A percentile compares a stretch with the other conserved stretches of the same genome.
phyloP scores from a whole-genome alignment of 2,329 filamentous ascomycete species.

The Arthrobotrys musiformis region DNA sequence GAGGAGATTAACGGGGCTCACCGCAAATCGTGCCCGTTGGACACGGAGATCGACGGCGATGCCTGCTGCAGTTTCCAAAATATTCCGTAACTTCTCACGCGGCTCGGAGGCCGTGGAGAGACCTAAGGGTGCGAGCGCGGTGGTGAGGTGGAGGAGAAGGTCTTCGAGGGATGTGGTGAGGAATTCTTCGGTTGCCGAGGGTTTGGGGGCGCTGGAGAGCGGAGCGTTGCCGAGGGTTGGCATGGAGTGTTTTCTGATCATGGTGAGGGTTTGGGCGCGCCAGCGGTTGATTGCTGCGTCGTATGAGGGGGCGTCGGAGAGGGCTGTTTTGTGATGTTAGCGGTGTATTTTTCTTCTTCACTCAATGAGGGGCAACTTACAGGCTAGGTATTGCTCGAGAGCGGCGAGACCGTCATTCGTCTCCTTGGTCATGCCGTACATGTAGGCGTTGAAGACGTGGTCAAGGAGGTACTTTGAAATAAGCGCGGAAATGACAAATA shows the following conservation, averaged over 20 bases:
- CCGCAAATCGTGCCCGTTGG: constrained; percentile 42
- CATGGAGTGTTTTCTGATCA: constrained; percentile 54
- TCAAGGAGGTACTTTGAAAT: constrained; percentile 40
- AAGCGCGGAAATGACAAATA: constrained; percentile 33
- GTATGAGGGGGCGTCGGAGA: constrained; percentile 44
- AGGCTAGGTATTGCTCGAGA: constrained; percentile 51
- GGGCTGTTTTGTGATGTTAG: constrained; percentile 15
- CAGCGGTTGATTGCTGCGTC: constrained; percentile 54
- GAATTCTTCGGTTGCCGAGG: constrained; percentile 35
- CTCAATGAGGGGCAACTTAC: constrained; percentile 23
- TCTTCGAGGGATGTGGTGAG: constrained; percentile 48
- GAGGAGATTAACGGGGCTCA: constrained; percentile 30
- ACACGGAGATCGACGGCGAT: constrained; percentile 49
- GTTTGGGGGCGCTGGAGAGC: constrained; percentile 10
- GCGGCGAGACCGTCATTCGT: constrained; percentile 47
- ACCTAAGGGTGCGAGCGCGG: constrained; percentile 37
- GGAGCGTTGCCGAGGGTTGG: constrained; percentile 35
- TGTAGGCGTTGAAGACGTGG: constrained; percentile 46
- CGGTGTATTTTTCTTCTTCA: not conserved
- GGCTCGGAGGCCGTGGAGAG: constrained; percentile 49
- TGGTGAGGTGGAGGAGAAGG: constrained; percentile 44
- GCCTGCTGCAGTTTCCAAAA: constrained; percentile 46
- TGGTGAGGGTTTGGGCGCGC: constrained; percentile 50
- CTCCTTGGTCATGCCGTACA: constrained; percentile 52
- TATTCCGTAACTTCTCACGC: constrained; percentile 42